phyloP scores from a whole-genome alignment of 352 stramenopile species.

The Aphanomyces euteiches region DNA sequence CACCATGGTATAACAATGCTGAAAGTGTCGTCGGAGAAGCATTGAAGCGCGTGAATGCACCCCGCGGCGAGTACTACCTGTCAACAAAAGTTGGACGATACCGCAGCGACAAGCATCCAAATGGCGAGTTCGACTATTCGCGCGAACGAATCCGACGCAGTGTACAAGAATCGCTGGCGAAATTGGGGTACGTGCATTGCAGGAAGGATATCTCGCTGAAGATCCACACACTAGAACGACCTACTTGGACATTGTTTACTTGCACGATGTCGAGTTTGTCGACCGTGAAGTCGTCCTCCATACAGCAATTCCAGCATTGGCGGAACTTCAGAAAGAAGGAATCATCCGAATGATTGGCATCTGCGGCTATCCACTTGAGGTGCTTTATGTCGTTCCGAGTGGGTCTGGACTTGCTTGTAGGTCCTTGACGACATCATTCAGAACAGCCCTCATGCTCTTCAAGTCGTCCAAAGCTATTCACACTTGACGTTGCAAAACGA shows the following conservation, averaged over 20 bases:
- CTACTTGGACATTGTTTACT: conserved; percentile 74
- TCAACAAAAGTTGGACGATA: conserved; percentile 79
- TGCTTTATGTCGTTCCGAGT: conserved; percentile 42
- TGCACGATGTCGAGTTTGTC: conserved; percentile 81
- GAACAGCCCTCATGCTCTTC: conserved; percentile 15
- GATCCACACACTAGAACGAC: conserved; percentile 14
- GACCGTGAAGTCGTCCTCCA: conserved; percentile 49
- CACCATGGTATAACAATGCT: conserved; percentile 78
- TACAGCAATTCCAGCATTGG: conserved; percentile 60
- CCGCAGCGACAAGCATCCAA: conserved; percentile 33
- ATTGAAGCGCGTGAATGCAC: conserved; percentile 38
- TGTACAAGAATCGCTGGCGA: conserved; percentile 50
- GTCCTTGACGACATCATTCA: conserved; percentile 43
- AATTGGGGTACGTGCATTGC: conserved; percentile 39
- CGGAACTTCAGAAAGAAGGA: conserved; percentile 39
- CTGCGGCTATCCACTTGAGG: conserved; percentile 69
- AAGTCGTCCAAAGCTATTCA: conserved; percentile 29
- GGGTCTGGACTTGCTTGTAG: conserved; percentile 60
- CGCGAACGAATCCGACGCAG: conserved; percentile 50
- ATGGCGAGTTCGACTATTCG: conserved; percentile 78
- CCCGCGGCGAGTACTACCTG: conserved; percentile 45
- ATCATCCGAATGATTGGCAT: conserved; percentile 59
- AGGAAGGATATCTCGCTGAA: too few species aligned
- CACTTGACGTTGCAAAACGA: conserved; percentile 38
- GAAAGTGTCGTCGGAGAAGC: conserved; percentile 73